Base-by-base conservation (phyloP, 2,329 filamentous ascomycete species). In the Neonectria magnoliae region DNA sequence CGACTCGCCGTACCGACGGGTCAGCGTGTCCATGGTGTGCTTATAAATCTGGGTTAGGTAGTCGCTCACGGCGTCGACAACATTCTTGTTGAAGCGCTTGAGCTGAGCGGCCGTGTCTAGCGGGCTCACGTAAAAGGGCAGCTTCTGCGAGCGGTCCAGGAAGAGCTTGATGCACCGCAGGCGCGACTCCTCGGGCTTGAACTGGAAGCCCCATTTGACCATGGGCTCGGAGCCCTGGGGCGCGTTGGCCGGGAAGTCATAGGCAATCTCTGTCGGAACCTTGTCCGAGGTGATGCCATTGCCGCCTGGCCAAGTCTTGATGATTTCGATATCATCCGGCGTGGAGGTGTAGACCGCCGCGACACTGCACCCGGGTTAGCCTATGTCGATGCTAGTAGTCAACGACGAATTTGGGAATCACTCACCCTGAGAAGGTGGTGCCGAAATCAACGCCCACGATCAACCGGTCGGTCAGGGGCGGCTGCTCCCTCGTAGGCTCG, bases 261-360 rank as follows among this genome's bases (percentile, higher is more conserved):
- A 89, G 68, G 91, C 90, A 58, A 94, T 90, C 77, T 94, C 92
- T 14, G 91, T 93, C 1, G 92, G 92, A 2, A 94, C 92, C 82
- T 95, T 95, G 82, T 95, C 92, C 38, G 91, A 93, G n/a, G 92
- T 94, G 79, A 94, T 93, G 72, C 91, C 91, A 75, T 94, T 94
- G 29, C 91, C 91, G 27, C 92, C 92, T 0, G 92, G 92, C 92
- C 92, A 95, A 14, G 88, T 91, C 81, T 93, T 94, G 81, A 94
- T 93, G 73, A 94, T 93, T 76, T 94, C 91, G 62, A 94, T 84
- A 76, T 94, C 92, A 76, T 94, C 91, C 13, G 92, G 91, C 1
- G 89, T 92, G 4, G 88, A 90, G 14, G 90, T 91, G 72, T 93
- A 93, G 4, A 92, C 90, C 31, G 90, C 89, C 7, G 91, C 91